phyloP scores from a whole-genome alignment of 2,329 filamentous ascomycete species.

The Ophiostoma tasmaniense region DNA sequence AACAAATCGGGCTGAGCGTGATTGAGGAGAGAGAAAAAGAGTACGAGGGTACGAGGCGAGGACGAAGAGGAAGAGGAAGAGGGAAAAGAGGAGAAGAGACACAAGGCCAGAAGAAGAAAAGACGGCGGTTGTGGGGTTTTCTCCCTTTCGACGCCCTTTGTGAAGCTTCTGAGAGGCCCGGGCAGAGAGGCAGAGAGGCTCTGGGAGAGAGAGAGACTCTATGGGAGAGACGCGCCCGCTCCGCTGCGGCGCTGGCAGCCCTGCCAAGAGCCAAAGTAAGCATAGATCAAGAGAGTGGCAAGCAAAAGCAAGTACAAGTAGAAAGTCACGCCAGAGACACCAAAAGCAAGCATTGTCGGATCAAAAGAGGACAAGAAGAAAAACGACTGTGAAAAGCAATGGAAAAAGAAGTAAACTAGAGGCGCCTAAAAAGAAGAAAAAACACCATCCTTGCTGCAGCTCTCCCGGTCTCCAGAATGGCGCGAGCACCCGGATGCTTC shows the following conservation, averaged over 20 bases:
- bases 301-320: not conserved
- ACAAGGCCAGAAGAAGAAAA: not conserved
- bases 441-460: slow-evolving; percentile 4
- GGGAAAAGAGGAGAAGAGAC: not conserved
- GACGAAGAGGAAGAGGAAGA: not conserved
- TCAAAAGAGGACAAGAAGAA: not conserved
- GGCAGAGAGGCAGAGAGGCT: not conserved
- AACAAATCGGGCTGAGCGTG: not conserved
- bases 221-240: not conserved
- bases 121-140: not conserved
- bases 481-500: not conserved
- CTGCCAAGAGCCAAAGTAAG: not conserved
- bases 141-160: not conserved
- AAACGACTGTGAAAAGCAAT: not conserved
- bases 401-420: not conserved
- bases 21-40: not conserved
- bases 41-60: not conserved
- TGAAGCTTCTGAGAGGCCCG: not conserved
- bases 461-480: not conserved
- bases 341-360: not conserved
- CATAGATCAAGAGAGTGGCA: not conserved
- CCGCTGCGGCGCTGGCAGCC: not conserved
- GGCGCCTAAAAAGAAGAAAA: not conserved
- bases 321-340: not conserved
- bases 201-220: not conserved